A percentile compares a stretch with the other conserved stretches of the same genome.
These are phyloP conservation scores for Eucalyptus cloeziana DNA, from an alignment of 345 rosid species.

Conservation along the genomic window DNA sequence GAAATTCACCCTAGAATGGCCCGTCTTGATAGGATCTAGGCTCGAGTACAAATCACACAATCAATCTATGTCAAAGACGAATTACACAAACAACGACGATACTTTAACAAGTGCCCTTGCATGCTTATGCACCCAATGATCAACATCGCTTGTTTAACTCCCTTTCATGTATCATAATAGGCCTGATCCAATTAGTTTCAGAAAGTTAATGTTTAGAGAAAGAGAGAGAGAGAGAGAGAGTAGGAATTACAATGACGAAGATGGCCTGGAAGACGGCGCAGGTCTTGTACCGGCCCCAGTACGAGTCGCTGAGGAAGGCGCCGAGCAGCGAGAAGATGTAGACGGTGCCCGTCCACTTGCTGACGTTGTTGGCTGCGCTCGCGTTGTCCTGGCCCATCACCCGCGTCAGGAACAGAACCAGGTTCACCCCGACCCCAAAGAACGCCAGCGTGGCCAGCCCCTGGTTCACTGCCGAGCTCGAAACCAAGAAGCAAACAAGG, in stretches of 20 bases:
- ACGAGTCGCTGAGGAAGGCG: slow-evolving; percentile 95
- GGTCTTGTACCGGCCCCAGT: slow-evolving; percentile 96
- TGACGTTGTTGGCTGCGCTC: slow-evolving; percentile 85
- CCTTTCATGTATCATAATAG: background rate
- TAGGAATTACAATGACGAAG: slow-evolving; percentile 57
- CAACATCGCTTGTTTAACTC: background rate
- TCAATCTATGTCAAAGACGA: background rate
- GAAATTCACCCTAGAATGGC: background rate
- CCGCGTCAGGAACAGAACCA: slow-evolving; percentile 83
- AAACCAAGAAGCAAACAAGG: background rate
- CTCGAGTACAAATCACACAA: background rate
- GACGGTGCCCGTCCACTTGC: slow-evolving; percentile 99
- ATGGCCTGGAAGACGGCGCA: slow-evolving; percentile 85
- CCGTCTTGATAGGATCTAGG: background rate
- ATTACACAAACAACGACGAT: rapidly evolving
- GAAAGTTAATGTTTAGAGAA: background rate
- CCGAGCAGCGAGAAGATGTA: slow-evolving; percentile 90
- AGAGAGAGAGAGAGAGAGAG: background rate
- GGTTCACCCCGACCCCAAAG: slow-evolving; percentile 89
- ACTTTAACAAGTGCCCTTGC: background rate
- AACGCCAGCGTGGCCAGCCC: slow-evolving; percentile 92
- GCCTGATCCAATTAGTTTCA: background rate
- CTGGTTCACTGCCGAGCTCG: slow-evolving; percentile 43
- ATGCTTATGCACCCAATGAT: background rate
- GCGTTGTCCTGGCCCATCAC: slow-evolving; percentile 85